These are phyloP conservation scores for Penstemon davidsonii DNA, from an alignment of 257 asterid genomes.

Conservation along the genomic window DNA sequence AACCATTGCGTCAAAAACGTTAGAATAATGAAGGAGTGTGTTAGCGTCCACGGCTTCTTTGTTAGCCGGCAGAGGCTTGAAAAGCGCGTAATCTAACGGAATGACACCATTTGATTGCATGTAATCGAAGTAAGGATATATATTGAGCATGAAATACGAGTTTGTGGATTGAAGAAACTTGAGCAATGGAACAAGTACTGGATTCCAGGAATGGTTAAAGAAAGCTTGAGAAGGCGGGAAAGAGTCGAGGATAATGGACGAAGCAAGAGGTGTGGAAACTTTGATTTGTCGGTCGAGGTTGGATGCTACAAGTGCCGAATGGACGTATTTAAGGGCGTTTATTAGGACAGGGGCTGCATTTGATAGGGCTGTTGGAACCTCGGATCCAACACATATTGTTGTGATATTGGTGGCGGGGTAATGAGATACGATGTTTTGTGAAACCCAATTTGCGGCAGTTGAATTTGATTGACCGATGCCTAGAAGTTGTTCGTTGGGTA, in stretches of 20 bases:
- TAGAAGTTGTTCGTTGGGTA: conserved; percentile 63
- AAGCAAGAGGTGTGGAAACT: conserved; percentile 63
- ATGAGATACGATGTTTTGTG: conserved; percentile 54
- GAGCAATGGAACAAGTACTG: conserved; percentile 59
- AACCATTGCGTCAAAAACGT: conserved; percentile 85
- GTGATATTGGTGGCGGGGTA: conserved; percentile 66
- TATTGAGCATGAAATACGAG: conserved; percentile 61
- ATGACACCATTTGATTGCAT: conserved; percentile 50
- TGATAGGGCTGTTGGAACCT: conserved; percentile 56
- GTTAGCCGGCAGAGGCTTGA: conserved; percentile 78
- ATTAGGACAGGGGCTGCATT: conserved; percentile 58
- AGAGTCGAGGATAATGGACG: conserved; percentile 58
- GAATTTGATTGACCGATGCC: conserved; percentile 68
- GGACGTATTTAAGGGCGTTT: conserved; percentile 51
- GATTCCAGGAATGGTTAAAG: conserved; percentile 54
- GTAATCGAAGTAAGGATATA: conserved; percentile 59
- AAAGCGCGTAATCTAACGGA: conserved; percentile 68
- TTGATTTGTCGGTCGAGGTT: conserved; percentile 53
- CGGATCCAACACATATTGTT: conserved; percentile 65
- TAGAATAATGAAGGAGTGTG: conserved; percentile 88
- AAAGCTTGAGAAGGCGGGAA: conserved; percentile 77
- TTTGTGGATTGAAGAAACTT: conserved; percentile 49
- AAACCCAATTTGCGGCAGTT: conserved; percentile 71
- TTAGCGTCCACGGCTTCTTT: conserved; percentile 90
- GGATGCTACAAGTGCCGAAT: conserved; percentile 65